Evolutionary conservation across 2,329 filamentous ascomycete species (phyloP).

Genomic region (Sclerotiophoma versabilis): DNA sequence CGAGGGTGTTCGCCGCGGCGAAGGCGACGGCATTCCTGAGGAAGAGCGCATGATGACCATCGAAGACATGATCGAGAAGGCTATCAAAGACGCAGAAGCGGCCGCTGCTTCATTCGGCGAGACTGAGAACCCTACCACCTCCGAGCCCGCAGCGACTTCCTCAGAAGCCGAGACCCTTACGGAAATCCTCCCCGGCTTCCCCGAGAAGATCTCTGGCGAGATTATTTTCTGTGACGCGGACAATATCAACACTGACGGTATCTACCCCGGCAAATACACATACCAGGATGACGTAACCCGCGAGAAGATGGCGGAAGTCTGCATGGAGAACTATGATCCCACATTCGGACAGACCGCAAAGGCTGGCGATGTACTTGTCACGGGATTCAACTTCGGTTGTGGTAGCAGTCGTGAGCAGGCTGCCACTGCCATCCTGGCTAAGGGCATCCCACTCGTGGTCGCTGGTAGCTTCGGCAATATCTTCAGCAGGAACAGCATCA

Average conservation of each 20-base stretch:
- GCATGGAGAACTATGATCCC: constrained; percentile 93
- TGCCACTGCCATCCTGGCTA: constrained; percentile 84
- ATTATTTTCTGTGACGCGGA: constrained; percentile 87
- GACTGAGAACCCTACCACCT: constrained; percentile 41
- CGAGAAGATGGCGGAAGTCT: constrained; percentile 85
- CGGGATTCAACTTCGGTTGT: constrained; percentile 89
- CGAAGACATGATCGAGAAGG: constrained; percentile 74
- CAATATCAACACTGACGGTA: constrained; percentile 90
- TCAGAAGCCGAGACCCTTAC: constrained; percentile 57
- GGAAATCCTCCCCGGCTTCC: constrained; percentile 84
- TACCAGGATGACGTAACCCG: constrained; percentile 84
- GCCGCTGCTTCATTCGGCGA: constrained; percentile 60
- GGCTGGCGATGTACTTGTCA: constrained; percentile 79
- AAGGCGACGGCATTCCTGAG: constrained; percentile 71
- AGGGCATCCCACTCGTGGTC: constrained; percentile 80
- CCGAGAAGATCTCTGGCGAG: constrained; percentile 80
- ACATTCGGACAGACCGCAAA: constrained; percentile 70
- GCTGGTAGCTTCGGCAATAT: constrained; percentile 85
- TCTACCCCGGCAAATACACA: constrained; percentile 91
- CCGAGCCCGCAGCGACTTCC: constrained; percentile 24
- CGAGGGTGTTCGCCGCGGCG: constrained; percentile 71
- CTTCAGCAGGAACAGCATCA: constrained; percentile 79
- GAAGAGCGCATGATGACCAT: constrained; percentile 71
- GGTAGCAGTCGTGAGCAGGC: constrained; percentile 85
- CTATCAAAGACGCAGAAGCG: constrained; percentile 72